phyloP scores from a whole-genome alignment of 2,329 filamentous ascomycete species.

The Eutypella sp. region DNA sequence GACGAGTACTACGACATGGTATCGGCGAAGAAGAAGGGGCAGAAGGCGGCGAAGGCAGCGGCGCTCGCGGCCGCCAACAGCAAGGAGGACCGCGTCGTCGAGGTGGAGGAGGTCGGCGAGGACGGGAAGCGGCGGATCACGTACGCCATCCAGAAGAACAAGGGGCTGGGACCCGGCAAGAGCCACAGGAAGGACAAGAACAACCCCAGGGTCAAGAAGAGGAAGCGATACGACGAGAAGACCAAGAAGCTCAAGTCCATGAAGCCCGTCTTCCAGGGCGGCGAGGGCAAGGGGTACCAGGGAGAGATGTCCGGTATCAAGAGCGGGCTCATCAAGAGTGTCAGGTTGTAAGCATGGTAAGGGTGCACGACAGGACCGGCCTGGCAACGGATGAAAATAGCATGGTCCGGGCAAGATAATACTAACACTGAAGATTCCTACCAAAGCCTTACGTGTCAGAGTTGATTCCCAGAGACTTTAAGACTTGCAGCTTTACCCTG shows the following conservation, averaged over 20 bases:
- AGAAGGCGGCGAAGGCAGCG: slow-evolving; percentile 56
- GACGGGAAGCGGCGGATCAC: slow-evolving; percentile 91
- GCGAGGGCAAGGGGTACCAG: slow-evolving; percentile 79
- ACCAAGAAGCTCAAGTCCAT: slow-evolving; percentile 93
- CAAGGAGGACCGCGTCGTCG: slow-evolving; percentile 59
- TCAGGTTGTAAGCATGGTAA: slow-evolving; percentile 90
- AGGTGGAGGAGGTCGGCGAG: slow-evolving; percentile 64
- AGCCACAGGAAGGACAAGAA: slow-evolving; percentile 83
- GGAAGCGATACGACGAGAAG: slow-evolving; percentile 92
- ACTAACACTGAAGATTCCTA: too few species aligned
- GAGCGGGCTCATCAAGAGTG: slow-evolving; percentile 84
- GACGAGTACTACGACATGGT: slow-evolving; percentile 91
- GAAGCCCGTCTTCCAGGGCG: slow-evolving; percentile 80
- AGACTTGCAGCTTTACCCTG: too few species aligned
- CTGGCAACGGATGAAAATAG: too few species aligned
- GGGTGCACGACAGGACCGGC: too few species aligned
- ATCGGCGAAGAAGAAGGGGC: slow-evolving; percentile 68
- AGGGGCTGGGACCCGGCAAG: slow-evolving; percentile 74
- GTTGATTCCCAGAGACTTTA: too few species aligned
- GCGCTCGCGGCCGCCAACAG: slow-evolving; percentile 55
- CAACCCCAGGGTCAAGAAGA: slow-evolving; percentile 97
- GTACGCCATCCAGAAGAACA: slow-evolving; percentile 96
- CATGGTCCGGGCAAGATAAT: too few species aligned
- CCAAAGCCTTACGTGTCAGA: too few species aligned
- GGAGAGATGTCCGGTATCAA: slow-evolving; percentile 97